Evolutionary conservation across 139 green algal genomes (phyloP).

Genomic region (Closterium sp.): DNA sequence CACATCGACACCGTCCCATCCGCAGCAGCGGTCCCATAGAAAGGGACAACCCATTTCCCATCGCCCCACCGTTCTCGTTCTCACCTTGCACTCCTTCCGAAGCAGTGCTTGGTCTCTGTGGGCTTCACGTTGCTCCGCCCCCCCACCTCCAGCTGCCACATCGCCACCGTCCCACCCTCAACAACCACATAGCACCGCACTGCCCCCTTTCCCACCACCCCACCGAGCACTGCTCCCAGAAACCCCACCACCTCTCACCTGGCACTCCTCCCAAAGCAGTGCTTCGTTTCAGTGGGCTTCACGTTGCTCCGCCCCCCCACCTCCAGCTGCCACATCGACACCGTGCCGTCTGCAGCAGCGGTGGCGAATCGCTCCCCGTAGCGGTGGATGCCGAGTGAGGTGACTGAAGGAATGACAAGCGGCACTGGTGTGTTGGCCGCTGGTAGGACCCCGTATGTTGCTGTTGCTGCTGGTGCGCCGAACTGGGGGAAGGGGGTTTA

Average conservation of each 20-base stretch:
- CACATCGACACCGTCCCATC: too few species aligned
- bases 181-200: too few species aligned
- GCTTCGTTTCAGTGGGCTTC: not conserved
- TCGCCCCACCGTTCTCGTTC: too few species aligned
- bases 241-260: not conserved
- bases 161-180: too few species aligned
- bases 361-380: slow-evolving; percentile 38
- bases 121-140: too few species aligned
- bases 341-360: slow-evolving; percentile 10
- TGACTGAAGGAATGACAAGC: slow-evolving; percentile 24
- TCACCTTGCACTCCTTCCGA: slow-evolving; percentile 19
- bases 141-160: too few species aligned
- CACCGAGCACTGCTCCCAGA: too few species aligned
- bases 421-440: slow-evolving; percentile 12
- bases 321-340: too few species aligned
- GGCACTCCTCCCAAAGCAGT: slow-evolving; percentile 36
- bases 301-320: too few species aligned
- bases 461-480: not conserved
- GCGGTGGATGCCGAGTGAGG: slow-evolving; percentile 20
- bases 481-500: slow-evolving; percentile 15
- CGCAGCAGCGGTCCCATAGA: too few species aligned
- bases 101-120: slow-evolving; percentile 14
- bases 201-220: too few species aligned
- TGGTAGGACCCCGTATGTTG: slow-evolving; percentile 37
- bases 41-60: too few species aligned